Percentiles rank a stretch among this genome's conserved stretches.
Conservation (phyloP, 345 rosid genomes). For the Moricandia arvensis region DNA sequence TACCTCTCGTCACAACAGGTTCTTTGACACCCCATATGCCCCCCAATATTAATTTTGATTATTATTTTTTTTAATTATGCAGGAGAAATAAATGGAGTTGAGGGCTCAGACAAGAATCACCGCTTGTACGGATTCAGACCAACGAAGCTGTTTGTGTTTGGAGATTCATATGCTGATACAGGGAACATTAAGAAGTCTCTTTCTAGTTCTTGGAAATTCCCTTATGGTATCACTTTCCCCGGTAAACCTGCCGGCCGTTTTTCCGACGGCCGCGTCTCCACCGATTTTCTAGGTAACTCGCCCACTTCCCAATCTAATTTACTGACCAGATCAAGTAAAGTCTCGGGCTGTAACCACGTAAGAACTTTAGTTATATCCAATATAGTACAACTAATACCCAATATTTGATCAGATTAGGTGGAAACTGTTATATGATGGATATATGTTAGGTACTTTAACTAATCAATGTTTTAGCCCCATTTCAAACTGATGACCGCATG, state of each 20-base stretch:
- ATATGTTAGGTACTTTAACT: constrained; percentile 11
- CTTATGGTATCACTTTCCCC: constrained; percentile 65
- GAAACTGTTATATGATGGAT: constrained; percentile 6
- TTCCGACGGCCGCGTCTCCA: constrained; percentile 59
- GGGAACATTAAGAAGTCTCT: constrained; percentile 48
- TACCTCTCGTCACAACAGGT: not conserved
- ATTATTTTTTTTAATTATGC: not conserved
- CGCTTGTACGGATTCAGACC: constrained; percentile 38
- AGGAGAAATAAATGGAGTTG: constrained; percentile 31
- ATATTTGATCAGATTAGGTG: not conserved
- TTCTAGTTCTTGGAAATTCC: constrained; percentile 51
- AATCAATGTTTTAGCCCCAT: constrained; percentile 5
- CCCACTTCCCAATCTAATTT: not conserved
- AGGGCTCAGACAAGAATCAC: constrained; percentile 13
- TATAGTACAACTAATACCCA: not conserved
- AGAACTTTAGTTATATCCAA: not conserved
- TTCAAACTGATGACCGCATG: not conserved
- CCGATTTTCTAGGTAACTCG: constrained; percentile 52
- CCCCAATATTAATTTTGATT: not conserved
- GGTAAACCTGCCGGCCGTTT: constrained; percentile 65
- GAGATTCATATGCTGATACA: constrained; percentile 67
- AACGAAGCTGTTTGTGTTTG: constrained; percentile 57
- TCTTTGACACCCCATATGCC: not conserved
- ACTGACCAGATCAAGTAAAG: not conserved
- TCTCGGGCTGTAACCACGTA: not conserved